phyloP scores from a whole-genome alignment of 1,284 basidiomycete species.

The Cutaneotrichosporon sp. region DNA sequence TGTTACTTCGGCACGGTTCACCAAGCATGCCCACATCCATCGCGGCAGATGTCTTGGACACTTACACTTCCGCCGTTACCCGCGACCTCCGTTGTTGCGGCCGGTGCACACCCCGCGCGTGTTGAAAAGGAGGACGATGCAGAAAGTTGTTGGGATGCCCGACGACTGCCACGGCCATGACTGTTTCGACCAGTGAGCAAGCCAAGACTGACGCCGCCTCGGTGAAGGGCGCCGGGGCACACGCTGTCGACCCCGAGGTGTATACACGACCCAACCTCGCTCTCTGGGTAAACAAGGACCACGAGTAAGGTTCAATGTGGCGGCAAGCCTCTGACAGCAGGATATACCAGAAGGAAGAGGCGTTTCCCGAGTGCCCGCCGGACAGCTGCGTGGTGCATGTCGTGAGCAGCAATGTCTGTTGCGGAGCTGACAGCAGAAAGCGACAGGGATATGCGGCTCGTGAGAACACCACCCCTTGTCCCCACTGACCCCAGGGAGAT shows the following conservation, averaged over 20 bases:
- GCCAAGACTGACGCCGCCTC: no score
- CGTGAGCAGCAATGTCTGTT: constrained; percentile 4
- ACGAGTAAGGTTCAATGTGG: constrained; percentile 16
- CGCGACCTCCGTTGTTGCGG: no score
- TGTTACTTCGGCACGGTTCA: background rate
- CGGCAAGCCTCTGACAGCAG: constrained; percentile 3
- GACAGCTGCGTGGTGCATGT: constrained; percentile 30
- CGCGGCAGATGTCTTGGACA: no score
- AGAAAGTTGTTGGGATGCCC: background rate
- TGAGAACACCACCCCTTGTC: background rate
- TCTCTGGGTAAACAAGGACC: constrained; percentile 31
- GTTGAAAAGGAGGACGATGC: background rate
- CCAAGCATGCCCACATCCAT: no score
- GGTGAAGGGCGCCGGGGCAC: background rate
- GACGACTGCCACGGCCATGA: background rate
- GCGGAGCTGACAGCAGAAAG: constrained; percentile 9
- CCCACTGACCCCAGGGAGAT: constrained; percentile 18
- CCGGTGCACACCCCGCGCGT: no score
- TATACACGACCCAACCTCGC: constrained; percentile 27
- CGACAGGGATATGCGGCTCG: constrained; percentile 26
- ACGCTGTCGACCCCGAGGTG: constrained; percentile 10
- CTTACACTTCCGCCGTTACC: no score
- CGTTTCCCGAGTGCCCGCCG: constrained; percentile 25
- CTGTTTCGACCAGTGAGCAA: background rate
- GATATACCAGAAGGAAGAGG: constrained; percentile 27